These are phyloP conservation scores for Ichthyophthirius multifiliis DNA, from an alignment of 169 alveolate genomes.

Conservation along the genomic window DNA sequence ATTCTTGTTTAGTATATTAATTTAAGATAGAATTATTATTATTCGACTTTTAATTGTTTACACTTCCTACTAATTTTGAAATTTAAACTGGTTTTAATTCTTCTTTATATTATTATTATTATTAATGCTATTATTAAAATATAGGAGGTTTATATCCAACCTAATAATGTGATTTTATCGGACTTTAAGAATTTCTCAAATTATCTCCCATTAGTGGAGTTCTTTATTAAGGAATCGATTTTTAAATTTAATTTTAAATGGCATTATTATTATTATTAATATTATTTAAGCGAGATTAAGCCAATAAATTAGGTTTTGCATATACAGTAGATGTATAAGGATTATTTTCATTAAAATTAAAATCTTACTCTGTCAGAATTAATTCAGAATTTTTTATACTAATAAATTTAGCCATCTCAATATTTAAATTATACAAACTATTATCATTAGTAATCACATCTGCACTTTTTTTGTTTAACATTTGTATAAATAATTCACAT, in stretches of 20 bases:
- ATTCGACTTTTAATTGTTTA: too few relatives aligned
- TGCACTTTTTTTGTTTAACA: slow-evolving; percentile 15
- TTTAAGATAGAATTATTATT: too few relatives aligned
- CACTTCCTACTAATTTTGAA: too few relatives aligned
- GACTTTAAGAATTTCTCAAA: not conserved
- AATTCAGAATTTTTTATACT: slow-evolving; percentile 31
- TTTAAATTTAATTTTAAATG: not conserved
- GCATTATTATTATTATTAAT: not conserved
- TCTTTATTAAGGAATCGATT: not conserved
- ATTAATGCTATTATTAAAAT: too few relatives aligned
- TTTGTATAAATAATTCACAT: slow-evolving; percentile 37
- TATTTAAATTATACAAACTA: slow-evolving; percentile 4
- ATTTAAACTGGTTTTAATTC: too few relatives aligned
- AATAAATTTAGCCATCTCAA: slow-evolving; percentile 12
- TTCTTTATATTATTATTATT: too few relatives aligned
- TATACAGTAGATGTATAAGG: not conserved
- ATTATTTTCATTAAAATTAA: not conserved
- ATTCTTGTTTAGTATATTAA: too few relatives aligned
- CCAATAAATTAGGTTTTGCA: not conserved
- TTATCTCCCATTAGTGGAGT: not conserved
- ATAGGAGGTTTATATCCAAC: too few relatives aligned
- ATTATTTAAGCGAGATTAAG: not conserved
- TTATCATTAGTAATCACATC: slow-evolving; percentile 28
- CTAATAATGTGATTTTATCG: not conserved
- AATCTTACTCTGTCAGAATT: not conserved